phyloP scores from a whole-genome alignment of 495 filamentous ascomycete species.

The Aspergillus nidulans region DNA sequence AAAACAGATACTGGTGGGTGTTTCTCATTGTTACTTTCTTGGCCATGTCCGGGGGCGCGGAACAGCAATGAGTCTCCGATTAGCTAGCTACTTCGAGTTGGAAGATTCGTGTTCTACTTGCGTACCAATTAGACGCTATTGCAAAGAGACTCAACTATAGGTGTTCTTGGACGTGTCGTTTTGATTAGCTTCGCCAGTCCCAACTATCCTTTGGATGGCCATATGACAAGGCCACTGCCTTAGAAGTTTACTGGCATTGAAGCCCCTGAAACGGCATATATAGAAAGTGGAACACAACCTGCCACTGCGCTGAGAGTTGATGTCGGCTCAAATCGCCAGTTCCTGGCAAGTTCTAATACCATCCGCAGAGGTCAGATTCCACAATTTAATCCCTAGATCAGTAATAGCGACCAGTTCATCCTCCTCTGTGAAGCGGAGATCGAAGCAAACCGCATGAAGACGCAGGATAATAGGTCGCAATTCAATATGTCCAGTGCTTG shows the following conservation, averaged over 20 bases:
- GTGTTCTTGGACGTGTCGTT: no score
- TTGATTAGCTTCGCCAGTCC: no score
- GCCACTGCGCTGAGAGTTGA: background rate
- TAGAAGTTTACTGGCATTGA: no score
- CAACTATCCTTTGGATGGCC: no score
- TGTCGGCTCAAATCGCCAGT: background rate
- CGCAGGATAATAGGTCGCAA: slow-evolving; percentile 32
- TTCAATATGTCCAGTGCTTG: slow-evolving; percentile 21
- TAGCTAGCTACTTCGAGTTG: background rate
- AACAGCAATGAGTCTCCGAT: slow-evolving; percentile 16
- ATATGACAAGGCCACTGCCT: no score
- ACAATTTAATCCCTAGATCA: slow-evolving; percentile 41
- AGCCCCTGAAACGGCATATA: no score
- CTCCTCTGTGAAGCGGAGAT: slow-evolving; percentile 37
- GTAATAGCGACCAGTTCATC: slow-evolving; percentile 42
- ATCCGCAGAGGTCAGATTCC: slow-evolving; percentile 27
- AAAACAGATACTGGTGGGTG: slow-evolving; percentile 45
- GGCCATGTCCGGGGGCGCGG: slow-evolving; percentile 41
- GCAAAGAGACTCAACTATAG: no score
- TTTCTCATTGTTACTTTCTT: slow-evolving; percentile 39
- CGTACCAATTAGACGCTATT: no score
- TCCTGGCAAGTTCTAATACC: slow-evolving; percentile 10
- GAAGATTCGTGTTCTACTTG: background rate
- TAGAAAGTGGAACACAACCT: no score
- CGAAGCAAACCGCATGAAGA: slow-evolving; percentile 38